phyloP scores from a whole-genome alignment of 1,284 basidiomycete species.

The Moesziomyces globuligerus region DNA sequence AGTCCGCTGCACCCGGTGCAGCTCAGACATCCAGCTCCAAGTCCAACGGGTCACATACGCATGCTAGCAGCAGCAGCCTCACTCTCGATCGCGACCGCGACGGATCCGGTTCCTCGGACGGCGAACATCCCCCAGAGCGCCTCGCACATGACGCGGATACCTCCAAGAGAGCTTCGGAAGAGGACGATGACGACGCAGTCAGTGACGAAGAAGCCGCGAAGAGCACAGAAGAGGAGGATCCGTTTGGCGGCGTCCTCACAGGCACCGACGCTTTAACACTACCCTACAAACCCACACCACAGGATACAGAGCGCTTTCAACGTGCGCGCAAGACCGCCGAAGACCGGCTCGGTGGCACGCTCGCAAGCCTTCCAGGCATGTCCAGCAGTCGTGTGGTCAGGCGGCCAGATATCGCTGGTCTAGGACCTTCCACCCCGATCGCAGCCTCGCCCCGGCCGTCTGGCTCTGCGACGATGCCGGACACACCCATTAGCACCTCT shows the following conservation, averaged over 20 bases:
- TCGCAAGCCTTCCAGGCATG: conserved; percentile 40
- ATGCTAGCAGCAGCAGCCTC: conserved; percentile 17
- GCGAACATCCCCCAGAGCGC: conserved; percentile 22
- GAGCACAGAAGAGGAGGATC: conserved; percentile 68
- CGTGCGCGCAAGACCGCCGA: conserved; percentile 78
- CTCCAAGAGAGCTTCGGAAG: conserved; percentile 20
- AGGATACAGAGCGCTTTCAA: conserved; percentile 82
- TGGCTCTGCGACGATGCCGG: conserved; percentile 2
- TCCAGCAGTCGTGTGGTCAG: conserved; percentile 27
- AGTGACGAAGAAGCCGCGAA: conserved; percentile 26
- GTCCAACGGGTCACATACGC: conserved; percentile 9
- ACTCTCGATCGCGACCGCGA: conserved; percentile 16
- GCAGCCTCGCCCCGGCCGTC: conserved; percentile 25
- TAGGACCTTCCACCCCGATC: conserved; percentile 3
- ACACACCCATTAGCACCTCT: conserved; percentile 24
- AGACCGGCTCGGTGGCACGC: conserved; percentile 69
- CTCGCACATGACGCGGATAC: conserved; percentile 19
- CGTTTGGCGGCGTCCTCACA: conserved; percentile 81
- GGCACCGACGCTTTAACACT: conserved; percentile 79
- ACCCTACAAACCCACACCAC: conserved; percentile 75
- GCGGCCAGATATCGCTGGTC: conserved; percentile 2
- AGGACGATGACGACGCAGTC: conserved; percentile 23
- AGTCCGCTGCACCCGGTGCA: conserved; percentile 15
- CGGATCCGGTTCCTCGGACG: conserved; percentile 30
- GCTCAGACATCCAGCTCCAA: conserved; percentile 7